Conservation (phyloP, 352 stramenopile species). For the Phytophthora tubulina region DNA sequence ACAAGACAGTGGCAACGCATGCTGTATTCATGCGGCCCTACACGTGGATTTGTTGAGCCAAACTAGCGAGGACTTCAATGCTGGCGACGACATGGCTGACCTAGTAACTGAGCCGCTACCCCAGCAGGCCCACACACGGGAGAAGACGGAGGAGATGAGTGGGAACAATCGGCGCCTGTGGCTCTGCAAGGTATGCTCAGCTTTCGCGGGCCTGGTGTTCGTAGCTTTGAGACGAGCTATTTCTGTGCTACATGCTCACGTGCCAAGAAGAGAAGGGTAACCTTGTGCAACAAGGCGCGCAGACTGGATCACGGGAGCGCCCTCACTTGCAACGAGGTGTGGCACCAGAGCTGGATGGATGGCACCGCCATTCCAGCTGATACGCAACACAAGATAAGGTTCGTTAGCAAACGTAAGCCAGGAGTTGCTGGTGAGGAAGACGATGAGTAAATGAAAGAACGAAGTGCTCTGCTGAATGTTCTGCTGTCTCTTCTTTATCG, state of each 20-base stretch:
- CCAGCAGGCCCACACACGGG: background rate
- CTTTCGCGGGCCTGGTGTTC: conserved; percentile 10
- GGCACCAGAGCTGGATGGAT: conserved; percentile 30
- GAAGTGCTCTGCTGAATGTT: too few relatives aligned
- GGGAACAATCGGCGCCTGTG: conserved; percentile 31
- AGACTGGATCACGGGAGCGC: conserved; percentile 6
- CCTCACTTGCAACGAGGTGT: too few relatives aligned
- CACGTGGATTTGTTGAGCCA: background rate
- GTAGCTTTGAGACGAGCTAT: conserved; percentile 35
- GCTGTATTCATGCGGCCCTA: background rate
- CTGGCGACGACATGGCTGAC: conserved; percentile 3
- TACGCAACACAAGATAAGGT: conserved; percentile 22
- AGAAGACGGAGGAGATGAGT: conserved; percentile 31
- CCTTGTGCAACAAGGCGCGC: conserved; percentile 22
- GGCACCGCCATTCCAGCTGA: conserved; percentile 9
- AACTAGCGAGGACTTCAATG: too few relatives aligned
- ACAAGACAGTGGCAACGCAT: background rate
- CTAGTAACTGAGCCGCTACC: conserved; percentile 17
- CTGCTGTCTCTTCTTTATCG: too few relatives aligned
- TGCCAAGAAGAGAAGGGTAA: conserved; percentile 14
- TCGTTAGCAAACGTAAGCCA: conserved; percentile 23
- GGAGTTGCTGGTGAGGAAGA: too few relatives aligned
- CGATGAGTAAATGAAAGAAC: too few relatives aligned
- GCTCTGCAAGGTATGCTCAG: conserved; percentile 35
- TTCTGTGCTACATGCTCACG: conserved; percentile 21